Conservation (phyloP, 257 asterid species). For the Eucommia ulmoides region DNA sequence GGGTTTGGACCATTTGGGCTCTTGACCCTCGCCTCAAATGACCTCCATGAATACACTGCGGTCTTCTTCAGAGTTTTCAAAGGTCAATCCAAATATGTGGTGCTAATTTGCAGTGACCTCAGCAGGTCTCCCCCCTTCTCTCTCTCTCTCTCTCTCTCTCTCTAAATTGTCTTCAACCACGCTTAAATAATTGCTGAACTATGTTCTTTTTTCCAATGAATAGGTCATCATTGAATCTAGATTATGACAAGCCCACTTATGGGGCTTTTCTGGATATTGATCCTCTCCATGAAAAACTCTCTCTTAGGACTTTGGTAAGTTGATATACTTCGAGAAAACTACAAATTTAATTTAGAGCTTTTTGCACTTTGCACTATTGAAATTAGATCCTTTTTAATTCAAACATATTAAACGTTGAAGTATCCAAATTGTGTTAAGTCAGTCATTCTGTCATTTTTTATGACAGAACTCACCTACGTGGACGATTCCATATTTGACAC, state of each 20-base stretch:
- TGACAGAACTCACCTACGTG: no score
- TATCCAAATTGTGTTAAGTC: slow-evolving; percentile 21
- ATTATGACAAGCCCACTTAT: slow-evolving; percentile 19
- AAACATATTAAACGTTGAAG: no score
- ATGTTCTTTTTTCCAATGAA: not conserved
- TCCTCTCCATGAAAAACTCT: slow-evolving; percentile 21
- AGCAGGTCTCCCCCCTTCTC: slow-evolving; percentile 21
- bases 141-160: no score
- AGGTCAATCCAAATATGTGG: slow-evolving; percentile 16
- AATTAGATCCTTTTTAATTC: no score
- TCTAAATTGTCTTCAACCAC: no score
- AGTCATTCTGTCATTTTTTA: no score
- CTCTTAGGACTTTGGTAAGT: slow-evolving; percentile 34
- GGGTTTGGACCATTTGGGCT: slow-evolving; percentile 43
- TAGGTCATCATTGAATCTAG: slow-evolving; percentile 32
- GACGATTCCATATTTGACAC: no score
- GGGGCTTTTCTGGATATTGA: slow-evolving; percentile 40
- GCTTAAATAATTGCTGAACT: not conserved
- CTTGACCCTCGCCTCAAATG: slow-evolving; percentile 25
- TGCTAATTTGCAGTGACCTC: slow-evolving; percentile 46
- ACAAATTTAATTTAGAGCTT: no score
- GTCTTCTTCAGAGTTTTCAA: slow-evolving; percentile 31
- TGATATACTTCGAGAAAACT: no score
- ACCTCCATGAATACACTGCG: slow-evolving; percentile 33
- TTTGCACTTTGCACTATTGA: no score